phyloP scores from a whole-genome alignment of 2,329 filamentous ascomycete species.

The Chaetothyriales sp. region DNA sequence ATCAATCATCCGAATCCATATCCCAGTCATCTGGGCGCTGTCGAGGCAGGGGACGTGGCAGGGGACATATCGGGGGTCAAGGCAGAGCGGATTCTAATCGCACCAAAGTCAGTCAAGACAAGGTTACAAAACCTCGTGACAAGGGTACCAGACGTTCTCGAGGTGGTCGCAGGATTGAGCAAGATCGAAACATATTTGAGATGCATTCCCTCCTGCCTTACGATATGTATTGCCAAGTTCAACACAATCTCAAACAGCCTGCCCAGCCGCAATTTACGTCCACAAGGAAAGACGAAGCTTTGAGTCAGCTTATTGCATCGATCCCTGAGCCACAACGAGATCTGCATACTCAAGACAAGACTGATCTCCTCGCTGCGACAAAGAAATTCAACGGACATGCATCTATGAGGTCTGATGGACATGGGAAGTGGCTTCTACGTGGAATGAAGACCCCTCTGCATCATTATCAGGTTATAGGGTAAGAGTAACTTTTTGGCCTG shows the following conservation, averaged over 20 bases:
- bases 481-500: neutral
- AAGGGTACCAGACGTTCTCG: neutral
- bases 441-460: conserved; percentile 24
- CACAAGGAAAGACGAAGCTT: conserved; percentile 19
- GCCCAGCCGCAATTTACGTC: conserved; percentile 19
- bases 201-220: conserved; percentile 13
- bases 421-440: conserved; percentile 22
- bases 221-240: neutral
- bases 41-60: neutral
- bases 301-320: conserved; percentile 22
- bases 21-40: neutral
- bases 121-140: neutral
- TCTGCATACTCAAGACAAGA: conserved; percentile 18
- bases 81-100: too few relatives aligned
- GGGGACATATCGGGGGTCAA: neutral
- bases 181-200: conserved; percentile 10
- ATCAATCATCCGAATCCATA: neutral
- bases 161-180: neutral
- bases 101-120: neutral
- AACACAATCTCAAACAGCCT: conserved; percentile 17
- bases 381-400: conserved; percentile 19
- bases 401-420: conserved; percentile 19
- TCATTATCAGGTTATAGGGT: conserved; percentile 23
- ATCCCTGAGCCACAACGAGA: conserved; percentile 20
- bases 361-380: conserved; percentile 18